Evolutionary conservation across 83 land plant genomes (phyloP).

Genomic region (Thuja plicata): DNA sequence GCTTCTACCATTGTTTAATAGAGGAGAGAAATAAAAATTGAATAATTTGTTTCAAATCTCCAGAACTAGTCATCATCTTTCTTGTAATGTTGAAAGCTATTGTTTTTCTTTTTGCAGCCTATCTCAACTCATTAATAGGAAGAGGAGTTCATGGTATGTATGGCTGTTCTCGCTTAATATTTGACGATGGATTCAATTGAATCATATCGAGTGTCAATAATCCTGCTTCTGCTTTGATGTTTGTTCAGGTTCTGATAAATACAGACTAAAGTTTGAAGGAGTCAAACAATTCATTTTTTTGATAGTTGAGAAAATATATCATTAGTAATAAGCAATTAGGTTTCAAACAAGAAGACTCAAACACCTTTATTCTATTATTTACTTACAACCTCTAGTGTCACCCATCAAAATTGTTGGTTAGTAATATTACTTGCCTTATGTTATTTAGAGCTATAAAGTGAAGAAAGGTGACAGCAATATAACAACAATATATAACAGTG

Average conservation of each 20-base stretch:
- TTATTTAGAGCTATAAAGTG: background rate
- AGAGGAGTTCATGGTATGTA: conserved; percentile 94
- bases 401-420: background rate
- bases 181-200: background rate
- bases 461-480: too few species aligned
- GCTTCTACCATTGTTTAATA: background rate
- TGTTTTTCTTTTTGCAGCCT: conserved; percentile 47
- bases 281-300: background rate
- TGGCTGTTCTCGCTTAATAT: background rate
- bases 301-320: conserved; percentile 4
- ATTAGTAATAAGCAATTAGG: background rate
- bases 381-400: background rate
- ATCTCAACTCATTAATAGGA: conserved; percentile 92
- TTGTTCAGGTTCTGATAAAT: conserved; percentile 1
- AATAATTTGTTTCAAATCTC: background rate
- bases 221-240: background rate
- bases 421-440: background rate
- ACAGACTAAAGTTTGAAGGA: background rate
- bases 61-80: background rate
- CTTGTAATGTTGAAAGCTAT: background rate
- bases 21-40: background rate
- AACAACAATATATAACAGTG: background rate
- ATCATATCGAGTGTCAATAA: too few species aligned
- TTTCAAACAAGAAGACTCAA: background rate
- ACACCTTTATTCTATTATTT: background rate